These are phyloP conservation scores for Sextonia rubra DNA, from an alignment of 164 flowering plant genomes.

Conservation along the genomic window DNA sequence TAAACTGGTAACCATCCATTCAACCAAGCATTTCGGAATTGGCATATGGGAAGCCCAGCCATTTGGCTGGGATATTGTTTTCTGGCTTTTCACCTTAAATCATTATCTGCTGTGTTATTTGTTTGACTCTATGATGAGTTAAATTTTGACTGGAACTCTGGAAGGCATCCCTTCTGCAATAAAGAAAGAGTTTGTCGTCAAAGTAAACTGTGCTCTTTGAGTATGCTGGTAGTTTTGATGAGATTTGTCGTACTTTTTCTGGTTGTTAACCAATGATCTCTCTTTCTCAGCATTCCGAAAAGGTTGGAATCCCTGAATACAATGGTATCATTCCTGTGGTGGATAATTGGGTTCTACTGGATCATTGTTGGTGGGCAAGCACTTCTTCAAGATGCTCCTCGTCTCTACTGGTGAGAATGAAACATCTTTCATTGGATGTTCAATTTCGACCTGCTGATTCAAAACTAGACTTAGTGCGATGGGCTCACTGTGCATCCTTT, in stretches of 20 bases:
- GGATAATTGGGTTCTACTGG: constrained; percentile 77
- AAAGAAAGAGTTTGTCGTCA: neutral
- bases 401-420: constrained; percentile 57
- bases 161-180: neutral
- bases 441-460: neutral
- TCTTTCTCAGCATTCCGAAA: constrained; percentile 36
- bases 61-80: neutral
- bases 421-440: neutral
- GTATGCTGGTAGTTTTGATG: neutral
- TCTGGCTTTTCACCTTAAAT: neutral
- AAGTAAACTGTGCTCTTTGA: neutral
- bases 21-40: neutral
- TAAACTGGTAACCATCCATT: no score
- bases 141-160: neutral
- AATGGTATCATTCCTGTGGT: constrained; percentile 59
- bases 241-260: neutral
- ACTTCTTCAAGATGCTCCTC: constrained; percentile 65
- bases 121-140: neutral
- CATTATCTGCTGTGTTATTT: no score
- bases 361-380: constrained; percentile 57
- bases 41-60: neutral
- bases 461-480: no score
- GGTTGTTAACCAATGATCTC: neutral
- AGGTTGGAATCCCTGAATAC: constrained; percentile 52
- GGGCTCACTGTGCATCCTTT: neutral